Base-by-base conservation (phyloP, 2,329 filamentous ascomycete genomes). In the Trichoderma aggressivum region DNA sequence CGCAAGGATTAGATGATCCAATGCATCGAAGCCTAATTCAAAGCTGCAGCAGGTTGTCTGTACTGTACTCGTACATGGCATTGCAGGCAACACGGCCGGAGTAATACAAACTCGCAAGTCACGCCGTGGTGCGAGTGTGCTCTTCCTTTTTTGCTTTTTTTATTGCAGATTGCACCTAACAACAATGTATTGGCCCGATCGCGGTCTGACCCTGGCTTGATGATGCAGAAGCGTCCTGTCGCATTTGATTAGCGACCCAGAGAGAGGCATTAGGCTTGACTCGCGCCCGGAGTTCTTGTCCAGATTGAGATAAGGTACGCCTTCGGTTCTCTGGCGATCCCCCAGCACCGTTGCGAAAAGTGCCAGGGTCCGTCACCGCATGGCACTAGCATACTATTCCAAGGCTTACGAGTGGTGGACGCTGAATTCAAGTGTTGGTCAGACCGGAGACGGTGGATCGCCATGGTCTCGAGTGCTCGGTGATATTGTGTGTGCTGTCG, bases 201-300 rank as follows among this genome's bases (percentile, higher is more conserved):
- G 62, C 62, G 28, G 61, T 24, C 30, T 24, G 53, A 43, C 26
- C 53, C 53, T 66, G 63, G 63, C 63, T 66, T 50, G 21, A 67
- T 12, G 64, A 8, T 59, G 64, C 64, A 59, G 64, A 59, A 67
- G 56, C 66, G 56, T 61, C 28, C 56, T 60, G 56, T 60, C 36
- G 56, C 66, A 53, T 69, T 69, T 69, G 66, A 69, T 69, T 69
- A 69, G 66, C 66, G 66, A 69, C 66, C 66, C 56, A 69, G 66
- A 61, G 39, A 47, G 14, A 12, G 26, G 53, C 64, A 47, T 28
- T 18, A 47, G 64, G 36, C 67, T 63, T 70, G 67, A 70, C 67
- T 70, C 67, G 67, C 67, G 60, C 60, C 24, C 67, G 67, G 67
- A 70, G 59, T 34, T 62, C 67, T 62, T 70, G 67, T 62, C 67